Evolutionary conservation across 805 yeast genomes (phyloP).

Genomic region (Grigorovia humatica): DNA sequence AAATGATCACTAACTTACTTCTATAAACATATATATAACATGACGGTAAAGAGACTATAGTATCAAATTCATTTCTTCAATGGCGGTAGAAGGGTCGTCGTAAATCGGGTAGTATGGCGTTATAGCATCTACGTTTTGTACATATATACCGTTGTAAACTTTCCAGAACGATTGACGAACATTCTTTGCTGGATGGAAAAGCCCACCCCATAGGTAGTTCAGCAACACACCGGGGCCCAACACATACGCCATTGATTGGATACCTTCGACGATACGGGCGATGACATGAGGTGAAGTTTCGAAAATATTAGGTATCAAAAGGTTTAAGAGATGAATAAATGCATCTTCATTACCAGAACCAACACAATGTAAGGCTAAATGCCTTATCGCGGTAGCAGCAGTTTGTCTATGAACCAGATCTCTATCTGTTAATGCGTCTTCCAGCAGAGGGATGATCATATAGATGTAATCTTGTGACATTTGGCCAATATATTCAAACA

Average conservation of each 20-base stretch:
- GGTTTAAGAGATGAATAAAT: constrained; percentile 70
- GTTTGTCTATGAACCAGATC: constrained; percentile 93
- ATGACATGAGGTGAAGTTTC: constrained; percentile 97
- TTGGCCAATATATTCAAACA: constrained; percentile 86
- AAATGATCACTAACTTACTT: too few relatives aligned
- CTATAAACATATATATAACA: not conserved
- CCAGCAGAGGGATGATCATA: constrained; percentile 66
- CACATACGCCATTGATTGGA: constrained; percentile 60
- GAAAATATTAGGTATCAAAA: constrained; percentile 77
- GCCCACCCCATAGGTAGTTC: constrained; percentile 77
- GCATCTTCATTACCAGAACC: constrained; percentile 75
- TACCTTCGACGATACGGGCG: constrained; percentile 64
- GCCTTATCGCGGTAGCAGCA: constrained; percentile 78
- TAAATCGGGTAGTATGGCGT: constrained; percentile 73
- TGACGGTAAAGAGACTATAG: constrained; percentile 7
- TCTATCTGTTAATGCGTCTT: constrained; percentile 83
- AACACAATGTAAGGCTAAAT: constrained; percentile 66
- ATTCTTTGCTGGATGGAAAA: constrained; percentile 86
- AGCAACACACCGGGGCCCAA: constrained; percentile 67
- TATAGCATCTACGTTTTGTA: constrained; percentile 61
- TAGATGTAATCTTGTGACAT: constrained; percentile 73
- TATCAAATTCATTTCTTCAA: constrained; percentile 43
- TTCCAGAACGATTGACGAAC: constrained; percentile 84
- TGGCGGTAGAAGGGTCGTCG: constrained; percentile 22
- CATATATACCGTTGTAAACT: constrained; percentile 64